Evolutionary conservation across 106 monocot species (phyloP).

Genomic region (Dendrobium huoshanense): DNA sequence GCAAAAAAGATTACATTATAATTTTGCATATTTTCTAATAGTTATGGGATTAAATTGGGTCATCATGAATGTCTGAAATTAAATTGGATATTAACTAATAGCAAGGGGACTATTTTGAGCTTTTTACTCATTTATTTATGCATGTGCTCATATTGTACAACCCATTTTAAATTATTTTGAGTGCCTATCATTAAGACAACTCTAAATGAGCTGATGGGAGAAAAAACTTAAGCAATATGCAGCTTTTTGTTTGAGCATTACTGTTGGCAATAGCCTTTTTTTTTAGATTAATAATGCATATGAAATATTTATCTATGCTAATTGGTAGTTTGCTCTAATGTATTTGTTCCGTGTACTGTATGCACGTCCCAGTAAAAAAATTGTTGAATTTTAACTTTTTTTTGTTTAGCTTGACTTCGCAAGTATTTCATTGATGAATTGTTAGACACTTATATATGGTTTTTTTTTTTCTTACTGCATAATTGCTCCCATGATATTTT

Average conservation of each 20-base stretch:
- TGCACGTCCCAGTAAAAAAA: slow-evolving; percentile 1
- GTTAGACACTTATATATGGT: not conserved
- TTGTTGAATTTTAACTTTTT: not conserved
- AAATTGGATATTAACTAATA: not conserved
- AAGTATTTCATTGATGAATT: not conserved
- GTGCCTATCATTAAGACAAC: not conserved
- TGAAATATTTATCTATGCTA: not conserved
- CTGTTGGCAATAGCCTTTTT: not conserved
- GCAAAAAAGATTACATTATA: too few species aligned
- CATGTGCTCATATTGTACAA: not conserved
- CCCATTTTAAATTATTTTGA: not conserved
- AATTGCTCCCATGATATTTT: not conserved
- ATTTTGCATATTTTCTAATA: too few species aligned
- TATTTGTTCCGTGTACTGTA: not conserved
- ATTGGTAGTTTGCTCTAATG: not conserved
- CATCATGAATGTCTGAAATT: too few species aligned
- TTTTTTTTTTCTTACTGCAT: not conserved
- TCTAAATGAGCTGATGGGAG: not conserved
- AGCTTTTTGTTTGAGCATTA: not conserved
- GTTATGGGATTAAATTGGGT: too few species aligned
- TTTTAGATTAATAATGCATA: not conserved
- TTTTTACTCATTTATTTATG: not conserved
- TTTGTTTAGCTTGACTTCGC: not conserved
- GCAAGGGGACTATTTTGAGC: too few species aligned
- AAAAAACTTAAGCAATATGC: not conserved